phyloP scores from a whole-genome alignment of 2,329 filamentous ascomycete species.

The Thielaviopsis euricoi region DNA sequence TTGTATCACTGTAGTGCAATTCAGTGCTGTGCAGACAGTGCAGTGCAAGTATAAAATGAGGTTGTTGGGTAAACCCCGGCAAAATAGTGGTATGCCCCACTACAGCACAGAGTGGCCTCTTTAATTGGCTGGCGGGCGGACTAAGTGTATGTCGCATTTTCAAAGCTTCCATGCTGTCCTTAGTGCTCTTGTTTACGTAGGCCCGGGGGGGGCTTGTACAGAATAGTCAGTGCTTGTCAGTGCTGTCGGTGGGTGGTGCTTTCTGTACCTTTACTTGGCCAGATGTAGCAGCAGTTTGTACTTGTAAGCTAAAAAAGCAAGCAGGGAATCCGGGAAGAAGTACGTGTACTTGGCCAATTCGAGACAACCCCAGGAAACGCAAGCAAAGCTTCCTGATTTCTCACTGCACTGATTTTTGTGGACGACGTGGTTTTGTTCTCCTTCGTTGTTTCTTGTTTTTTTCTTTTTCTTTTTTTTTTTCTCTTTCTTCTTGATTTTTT shows the following conservation, averaged over 20 bases:
- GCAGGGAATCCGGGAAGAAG: background rate
- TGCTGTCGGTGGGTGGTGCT: too few species aligned
- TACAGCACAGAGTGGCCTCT: background rate
- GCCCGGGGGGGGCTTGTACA: background rate
- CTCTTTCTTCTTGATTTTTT: background rate
- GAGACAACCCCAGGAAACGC: slow-evolving; percentile 1
- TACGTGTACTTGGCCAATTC: slow-evolving; percentile 11
- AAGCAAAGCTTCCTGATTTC: too few species aligned
- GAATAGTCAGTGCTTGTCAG: too few species aligned
- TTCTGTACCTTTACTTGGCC: too few species aligned
- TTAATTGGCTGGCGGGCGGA: background rate
- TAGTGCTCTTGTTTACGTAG: background rate
- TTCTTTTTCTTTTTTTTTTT: background rate
- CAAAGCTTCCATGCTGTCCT: slow-evolving; percentile 7
- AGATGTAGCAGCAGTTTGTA: too few species aligned
- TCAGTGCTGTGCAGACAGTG: too few species aligned
- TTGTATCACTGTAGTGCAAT: too few species aligned
- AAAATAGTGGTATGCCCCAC: background rate
- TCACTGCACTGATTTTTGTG: too few species aligned
- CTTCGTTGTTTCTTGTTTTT: background rate
- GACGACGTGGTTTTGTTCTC: too few species aligned
- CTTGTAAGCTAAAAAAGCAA: background rate
- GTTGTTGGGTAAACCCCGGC: background rate
- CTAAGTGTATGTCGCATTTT: background rate
- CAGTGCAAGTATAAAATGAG: too few species aligned